These are phyloP conservation scores for Ehretia macrophylla DNA, from an alignment of 257 asterid species.

Conservation along the genomic window DNA sequence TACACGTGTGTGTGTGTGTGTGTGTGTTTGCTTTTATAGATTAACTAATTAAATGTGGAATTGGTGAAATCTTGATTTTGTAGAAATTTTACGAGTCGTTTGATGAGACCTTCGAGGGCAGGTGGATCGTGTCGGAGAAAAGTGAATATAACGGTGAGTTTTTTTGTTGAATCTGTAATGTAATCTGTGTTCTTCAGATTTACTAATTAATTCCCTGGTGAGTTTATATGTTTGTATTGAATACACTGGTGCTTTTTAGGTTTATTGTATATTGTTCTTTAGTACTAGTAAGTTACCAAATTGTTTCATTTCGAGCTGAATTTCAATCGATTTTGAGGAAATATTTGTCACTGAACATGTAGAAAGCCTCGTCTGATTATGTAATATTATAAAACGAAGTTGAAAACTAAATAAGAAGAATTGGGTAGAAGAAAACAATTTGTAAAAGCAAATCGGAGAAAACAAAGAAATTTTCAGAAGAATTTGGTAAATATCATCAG, in stretches of 20 bases:
- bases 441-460: too few relatives aligned
- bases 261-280: neutral
- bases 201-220: neutral
- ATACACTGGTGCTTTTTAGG: neutral
- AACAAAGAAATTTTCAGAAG: too few relatives aligned
- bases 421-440: too few relatives aligned
- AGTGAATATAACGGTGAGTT: constrained; percentile 62
- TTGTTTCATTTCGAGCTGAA: too few relatives aligned
- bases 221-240: neutral
- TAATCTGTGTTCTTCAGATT: constrained; percentile 5
- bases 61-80: constrained; percentile 9
- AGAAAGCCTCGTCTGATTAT: too few relatives aligned
- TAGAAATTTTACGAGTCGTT: constrained; percentile 82
- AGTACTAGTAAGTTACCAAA: neutral
- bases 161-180: constrained; percentile 20
- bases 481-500: too few relatives aligned
- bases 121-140: constrained; percentile 76
- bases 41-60: neutral
- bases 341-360: too few relatives aligned
- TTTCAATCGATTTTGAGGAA: too few relatives aligned
- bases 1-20: neutral
- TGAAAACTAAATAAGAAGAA: too few relatives aligned
- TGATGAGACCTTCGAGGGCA: constrained; percentile 72
- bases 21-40: neutral
- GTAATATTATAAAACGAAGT: too few relatives aligned